Evolutionary conservation across 306 rosid genomes (phyloP), one percentile per base, ranked within the genome.

Genomic region (Quercus robur): DNA sequence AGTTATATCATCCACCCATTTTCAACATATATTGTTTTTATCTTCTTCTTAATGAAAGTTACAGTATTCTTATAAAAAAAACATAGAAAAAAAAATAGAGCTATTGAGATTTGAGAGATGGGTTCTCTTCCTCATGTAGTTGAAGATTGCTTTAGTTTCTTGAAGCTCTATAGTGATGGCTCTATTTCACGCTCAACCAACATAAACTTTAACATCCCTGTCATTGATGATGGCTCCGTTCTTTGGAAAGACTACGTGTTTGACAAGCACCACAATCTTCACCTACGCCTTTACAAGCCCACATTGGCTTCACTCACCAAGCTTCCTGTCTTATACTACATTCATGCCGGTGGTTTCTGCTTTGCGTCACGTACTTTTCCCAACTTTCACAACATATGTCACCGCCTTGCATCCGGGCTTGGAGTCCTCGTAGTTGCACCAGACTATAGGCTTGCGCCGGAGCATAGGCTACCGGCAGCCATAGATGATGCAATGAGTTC

Each of bases 271-370:
- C 85, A 77, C 81, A 75, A 80, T 67, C 94, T 94, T 26, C 81
- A 75, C 57, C 92, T 94, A 54, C 94, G 97, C 5, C 76, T 94
- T 75, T 92, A 79, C 86, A 91, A 80, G 38, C 98, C 97, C 21
- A 75, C 28, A 9, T 9, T 14, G 7, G 18, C 72, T 57, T 75
- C 21, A 2, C 28, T n/a, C 3, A 33, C 20, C 0, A 82, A 82
- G 21, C 81, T 88, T 14, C 94, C 97, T 0, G 41, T 92, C 1
- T 74, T 92, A 3, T 49, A 87, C 12, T 92, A 88, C 81, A 63
- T 94, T 49, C 97, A 88, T 56, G 97, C 94, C 0, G 97, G 97
- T 5, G 97, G 98, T 6, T 94, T 94, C 46, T 94, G 98, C 73
- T 83, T 94, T 23, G 94, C 91, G 11, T 89, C 94, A 1, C 88